A percentile compares a stretch with the other conserved stretches of the same genome.
phyloP scores from a whole-genome alignment of 208 protist genomes.

The Trypanosomatidae sp. region DNA sequence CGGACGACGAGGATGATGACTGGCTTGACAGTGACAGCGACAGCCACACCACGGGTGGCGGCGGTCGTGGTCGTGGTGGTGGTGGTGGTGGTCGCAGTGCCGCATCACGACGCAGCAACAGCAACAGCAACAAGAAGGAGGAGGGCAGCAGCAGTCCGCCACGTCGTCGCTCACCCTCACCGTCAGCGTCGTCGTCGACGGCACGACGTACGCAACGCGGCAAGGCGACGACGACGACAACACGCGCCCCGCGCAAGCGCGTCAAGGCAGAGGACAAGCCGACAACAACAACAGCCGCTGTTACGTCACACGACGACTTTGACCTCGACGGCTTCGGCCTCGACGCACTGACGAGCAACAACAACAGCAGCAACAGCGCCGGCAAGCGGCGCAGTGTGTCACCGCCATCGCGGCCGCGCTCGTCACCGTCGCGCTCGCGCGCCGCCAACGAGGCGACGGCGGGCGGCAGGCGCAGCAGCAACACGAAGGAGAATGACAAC shows the following conservation, averaged over 20 bases:
- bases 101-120: neutral
- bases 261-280: slow-evolving; percentile 4
- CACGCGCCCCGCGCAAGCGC: slow-evolving; percentile 4
- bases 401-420: neutral
- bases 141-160: slow-evolving; percentile 5
- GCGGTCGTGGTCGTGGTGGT: slow-evolving; percentile 8
- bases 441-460: no score
- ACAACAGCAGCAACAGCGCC: neutral
- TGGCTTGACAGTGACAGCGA: slow-evolving; percentile 11
- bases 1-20: slow-evolving; percentile 11
- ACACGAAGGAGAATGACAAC: neutral
- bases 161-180: neutral
- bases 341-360: slow-evolving; percentile 22
- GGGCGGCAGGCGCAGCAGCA: no score
- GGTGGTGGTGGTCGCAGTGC: slow-evolving; percentile 1
- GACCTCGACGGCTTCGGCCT: slow-evolving; percentile 70
- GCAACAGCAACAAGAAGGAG: neutral
- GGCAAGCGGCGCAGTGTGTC: neutral
- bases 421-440: neutral
- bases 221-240: slow-evolving; percentile 1
- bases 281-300: slow-evolving; percentile 9
- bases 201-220: no score
- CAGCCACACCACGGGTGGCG: slow-evolving; percentile 19
- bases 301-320: slow-evolving; percentile 26
- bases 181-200: no score